These are phyloP conservation scores for Terfezia claveryi DNA, from an alignment of 495 filamentous ascomycete species.

Conservation along the genomic window DNA sequence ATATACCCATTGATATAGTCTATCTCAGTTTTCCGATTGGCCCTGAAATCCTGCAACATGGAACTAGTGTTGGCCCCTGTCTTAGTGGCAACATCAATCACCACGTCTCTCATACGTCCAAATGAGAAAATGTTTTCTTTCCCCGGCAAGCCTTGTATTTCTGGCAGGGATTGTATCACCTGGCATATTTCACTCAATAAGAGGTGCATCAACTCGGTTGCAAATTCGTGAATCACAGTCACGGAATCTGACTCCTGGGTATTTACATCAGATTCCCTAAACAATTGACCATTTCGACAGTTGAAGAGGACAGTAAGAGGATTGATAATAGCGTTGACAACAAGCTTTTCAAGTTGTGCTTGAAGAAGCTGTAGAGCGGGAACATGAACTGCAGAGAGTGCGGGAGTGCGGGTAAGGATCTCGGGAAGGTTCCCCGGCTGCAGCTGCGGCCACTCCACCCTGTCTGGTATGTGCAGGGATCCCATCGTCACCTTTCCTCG, in stretches of 20 bases:
- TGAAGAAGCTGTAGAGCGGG: neutral
- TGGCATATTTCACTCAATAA: constrained; percentile 43
- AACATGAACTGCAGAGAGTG: neutral
- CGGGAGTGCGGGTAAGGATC: neutral
- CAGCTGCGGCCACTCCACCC: neutral
- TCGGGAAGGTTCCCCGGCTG: neutral
- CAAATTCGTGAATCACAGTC: constrained; percentile 38
- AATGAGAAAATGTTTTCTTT: constrained; percentile 4
- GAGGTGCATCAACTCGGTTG: constrained; percentile 23
- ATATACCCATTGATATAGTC: constrained; percentile 74
- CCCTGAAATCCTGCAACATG: constrained; percentile 61
- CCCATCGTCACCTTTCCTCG: constrained; percentile 40
- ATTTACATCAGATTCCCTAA: constrained; percentile 27
- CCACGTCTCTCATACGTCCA: constrained; percentile 13
- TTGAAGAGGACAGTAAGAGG: constrained; percentile 54
- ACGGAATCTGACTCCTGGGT: constrained; percentile 27
- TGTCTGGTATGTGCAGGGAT: constrained; percentile 23
- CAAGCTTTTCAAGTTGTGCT: constrained; percentile 57
- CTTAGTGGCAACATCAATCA: constrained; percentile 32
- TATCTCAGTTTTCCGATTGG: constrained; percentile 46
- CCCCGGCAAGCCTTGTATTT: constrained; percentile 32
- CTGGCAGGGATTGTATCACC: constrained; percentile 42
- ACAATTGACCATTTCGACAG: constrained; percentile 50
- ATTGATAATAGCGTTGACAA: constrained; percentile 59
- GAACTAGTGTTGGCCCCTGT: constrained; percentile 49